Evolutionary conservation across 108 stramenopile genomes (phyloP).

Genomic region (Nitzschia putrida): DNA sequence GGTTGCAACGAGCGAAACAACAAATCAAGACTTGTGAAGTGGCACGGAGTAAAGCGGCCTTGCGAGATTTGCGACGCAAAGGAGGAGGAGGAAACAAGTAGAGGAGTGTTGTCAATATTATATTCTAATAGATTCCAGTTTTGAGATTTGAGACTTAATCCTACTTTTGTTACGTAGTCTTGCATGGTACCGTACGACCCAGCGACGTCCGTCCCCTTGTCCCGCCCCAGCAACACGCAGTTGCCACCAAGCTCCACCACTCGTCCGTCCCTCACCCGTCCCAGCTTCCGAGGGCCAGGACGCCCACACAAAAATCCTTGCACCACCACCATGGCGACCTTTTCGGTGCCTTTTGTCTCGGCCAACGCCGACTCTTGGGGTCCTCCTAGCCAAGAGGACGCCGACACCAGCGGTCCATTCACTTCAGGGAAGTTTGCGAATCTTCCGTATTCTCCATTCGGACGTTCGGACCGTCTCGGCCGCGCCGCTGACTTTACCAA

Average conservation of each 20-base stretch:
- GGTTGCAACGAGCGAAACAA: slow-evolving; percentile 36
- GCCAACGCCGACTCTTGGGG: slow-evolving; percentile 80
- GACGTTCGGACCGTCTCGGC: slow-evolving; percentile 86
- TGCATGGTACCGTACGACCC: too few relatives aligned
- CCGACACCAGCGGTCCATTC: slow-evolving; percentile 34
- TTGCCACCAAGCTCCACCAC: too few relatives aligned
- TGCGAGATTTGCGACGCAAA: slow-evolving; percentile 85
- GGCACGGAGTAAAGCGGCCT: slow-evolving; percentile 76
- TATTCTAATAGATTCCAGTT: too few relatives aligned
- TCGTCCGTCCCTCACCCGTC: too few relatives aligned
- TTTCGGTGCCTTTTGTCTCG: slow-evolving; percentile 70
- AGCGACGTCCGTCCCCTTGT: too few relatives aligned
- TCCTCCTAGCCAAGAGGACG: slow-evolving; percentile 52
- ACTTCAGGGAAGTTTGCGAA: slow-evolving; percentile 61
- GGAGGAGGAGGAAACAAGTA: too few relatives aligned
- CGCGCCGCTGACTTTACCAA: slow-evolving; percentile 78
- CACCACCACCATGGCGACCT: slow-evolving; percentile 46
- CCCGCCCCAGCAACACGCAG: too few relatives aligned
- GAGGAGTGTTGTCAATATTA: too few relatives aligned
- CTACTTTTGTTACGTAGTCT: too few relatives aligned
- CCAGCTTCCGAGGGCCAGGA: too few relatives aligned
- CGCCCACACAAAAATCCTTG: too few relatives aligned
- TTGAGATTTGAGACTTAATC: too few relatives aligned
- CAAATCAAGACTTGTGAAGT: slow-evolving; percentile 47
- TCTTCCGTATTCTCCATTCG: slow-evolving; percentile 93